Evolutionary conservation across 2,329 filamentous ascomycete species (phyloP).

Genomic region (Ophiostoma piceae): DNA sequence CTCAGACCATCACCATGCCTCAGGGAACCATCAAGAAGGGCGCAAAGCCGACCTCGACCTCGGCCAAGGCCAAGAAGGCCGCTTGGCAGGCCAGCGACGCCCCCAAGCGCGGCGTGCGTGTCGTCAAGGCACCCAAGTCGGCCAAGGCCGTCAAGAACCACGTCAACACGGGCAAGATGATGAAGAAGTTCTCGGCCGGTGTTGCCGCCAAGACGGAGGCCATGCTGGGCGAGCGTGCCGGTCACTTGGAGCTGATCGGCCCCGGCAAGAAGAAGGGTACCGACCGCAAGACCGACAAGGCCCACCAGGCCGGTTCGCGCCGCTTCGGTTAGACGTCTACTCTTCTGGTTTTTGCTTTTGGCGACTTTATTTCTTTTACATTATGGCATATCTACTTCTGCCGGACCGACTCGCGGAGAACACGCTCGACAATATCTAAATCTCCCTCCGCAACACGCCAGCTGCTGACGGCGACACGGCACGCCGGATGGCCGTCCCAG

Average conservation of each 20-base stretch:
- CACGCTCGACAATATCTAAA: conserved; percentile 55
- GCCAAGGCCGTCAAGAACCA: conserved; percentile 34
- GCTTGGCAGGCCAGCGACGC: conserved; percentile 35
- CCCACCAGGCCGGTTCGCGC: conserved; percentile 45
- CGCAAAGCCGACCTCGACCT: conserved; percentile 33
- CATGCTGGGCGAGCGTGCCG: conserved; percentile 54
- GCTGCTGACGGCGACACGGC: conserved; percentile 78
- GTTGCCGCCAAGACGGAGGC: conserved; percentile 52
- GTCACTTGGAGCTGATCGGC: conserved; percentile 56
- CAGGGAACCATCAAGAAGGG: conserved; percentile 51
- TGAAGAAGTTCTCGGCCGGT: conserved; percentile 52
- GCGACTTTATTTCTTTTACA: not conserved
- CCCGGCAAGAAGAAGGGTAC: conserved; percentile 45
- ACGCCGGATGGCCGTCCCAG: conserved; percentile 70
- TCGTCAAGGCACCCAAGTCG: conserved; percentile 46
- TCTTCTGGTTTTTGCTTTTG: not conserved
- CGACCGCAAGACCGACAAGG: conserved; percentile 25
- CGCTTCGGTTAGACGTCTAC: conserved; percentile 48
- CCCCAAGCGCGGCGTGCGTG: conserved; percentile 40
- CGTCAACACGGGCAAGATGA: conserved; percentile 46
- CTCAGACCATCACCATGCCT: conserved; percentile 40
- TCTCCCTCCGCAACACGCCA: conserved; percentile 74
- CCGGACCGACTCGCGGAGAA: conserved; percentile 42
- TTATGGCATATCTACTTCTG: not conserved
- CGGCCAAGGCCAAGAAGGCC: conserved; percentile 36